Percentiles rank a stretch among this genome's conserved stretches.
Conservation (phyloP, 2,329 filamentous ascomycete genomes). For the Diaporthe batatas region DNA sequence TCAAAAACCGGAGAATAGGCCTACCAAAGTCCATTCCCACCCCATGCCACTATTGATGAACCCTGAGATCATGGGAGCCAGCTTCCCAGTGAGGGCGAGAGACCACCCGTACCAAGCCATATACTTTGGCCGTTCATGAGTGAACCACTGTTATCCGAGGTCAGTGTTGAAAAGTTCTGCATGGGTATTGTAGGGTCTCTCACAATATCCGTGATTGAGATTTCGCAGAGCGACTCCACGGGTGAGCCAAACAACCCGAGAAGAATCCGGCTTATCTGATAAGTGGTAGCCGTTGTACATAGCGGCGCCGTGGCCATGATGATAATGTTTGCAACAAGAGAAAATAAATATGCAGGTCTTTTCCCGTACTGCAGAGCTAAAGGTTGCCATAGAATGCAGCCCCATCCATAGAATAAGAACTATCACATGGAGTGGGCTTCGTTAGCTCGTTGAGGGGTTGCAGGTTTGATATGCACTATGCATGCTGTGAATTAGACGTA, state of each 20-base stretch:
- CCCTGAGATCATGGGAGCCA: conserved; percentile 52
- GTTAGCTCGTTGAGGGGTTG: not conserved
- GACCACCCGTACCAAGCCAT: conserved; percentile 48
- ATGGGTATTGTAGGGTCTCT: not conserved
- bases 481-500: not conserved
- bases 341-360: conserved; percentile 50
- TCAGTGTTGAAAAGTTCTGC: not conserved
- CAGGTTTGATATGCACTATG: not conserved
- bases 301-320: conserved; percentile 49
- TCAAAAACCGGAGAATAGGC: rapidly evolving
- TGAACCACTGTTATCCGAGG: conserved; percentile 42
- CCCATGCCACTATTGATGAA: conserved; percentile 50
- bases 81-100: conserved; percentile 47
- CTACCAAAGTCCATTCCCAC: conserved; percentile 49
- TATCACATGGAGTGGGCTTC: not conserved
- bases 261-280: conserved; percentile 49
- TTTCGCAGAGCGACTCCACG: conserved; percentile 49
- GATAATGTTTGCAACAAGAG: conserved; percentile 46
- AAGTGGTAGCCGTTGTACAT: conserved; percentile 47
- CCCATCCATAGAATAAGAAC: conserved; percentile 54
- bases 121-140: conserved; percentile 48
- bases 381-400: conserved; percentile 51
- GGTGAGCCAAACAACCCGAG: conserved; percentile 48
- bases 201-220: conserved; percentile 48
- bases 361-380: conserved; percentile 51